Base-by-base conservation (phyloP, 1,139 yeast genomes). In the Candida buenavistaensis region DNA sequence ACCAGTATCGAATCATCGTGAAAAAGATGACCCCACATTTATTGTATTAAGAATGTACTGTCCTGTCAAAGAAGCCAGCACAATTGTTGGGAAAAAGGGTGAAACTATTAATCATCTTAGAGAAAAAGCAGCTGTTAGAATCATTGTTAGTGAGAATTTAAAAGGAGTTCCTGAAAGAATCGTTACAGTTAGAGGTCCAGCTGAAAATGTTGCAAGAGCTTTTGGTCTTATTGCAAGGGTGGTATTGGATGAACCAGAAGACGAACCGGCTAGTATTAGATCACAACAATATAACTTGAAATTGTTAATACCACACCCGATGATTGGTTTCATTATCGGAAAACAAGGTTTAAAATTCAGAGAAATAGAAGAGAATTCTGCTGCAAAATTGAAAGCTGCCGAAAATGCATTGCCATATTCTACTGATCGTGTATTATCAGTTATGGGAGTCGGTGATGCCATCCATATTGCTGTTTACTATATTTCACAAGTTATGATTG, bases 361-460 rank as follows among this genome's bases (percentile, higher is more conserved):
- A 43, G 94, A 87, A 55, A 85, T 89, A 46, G 95, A 87, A 59
- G 90, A 83, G 38, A 74, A 75, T 39, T 84, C 95, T 6, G 90
- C 94, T 4, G 94, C 96, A 3, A 74, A 78, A 43, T 68, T 89
- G 39, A 77, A 75, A 45, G 95, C 95, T 2, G 87, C 86, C 14
- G 92, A 85, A 35, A 76, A 78, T 32, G 76, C 83, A 14, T 66
- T 89, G 45, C 89, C 95, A 1, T 75, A 75, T 43, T 84, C 95
- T 1, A 86, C 92, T 11, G 97, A 89, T 55, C 72, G 96, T 40
- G 69, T 85, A 5, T 62, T 89, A 36, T 72, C 80, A 20, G 74
- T 89, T 13, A 67, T 74, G 10, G 97, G 97, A 4, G 94, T 84
- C 8, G 89, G 90, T 3, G 95, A 85, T 59, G 90, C 95, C 3